Evolutionary conservation across 257 asterid genomes (phyloP), one percentile per base, ranked within the genome.

Genomic region (Schizonepeta tenuifolia): DNA sequence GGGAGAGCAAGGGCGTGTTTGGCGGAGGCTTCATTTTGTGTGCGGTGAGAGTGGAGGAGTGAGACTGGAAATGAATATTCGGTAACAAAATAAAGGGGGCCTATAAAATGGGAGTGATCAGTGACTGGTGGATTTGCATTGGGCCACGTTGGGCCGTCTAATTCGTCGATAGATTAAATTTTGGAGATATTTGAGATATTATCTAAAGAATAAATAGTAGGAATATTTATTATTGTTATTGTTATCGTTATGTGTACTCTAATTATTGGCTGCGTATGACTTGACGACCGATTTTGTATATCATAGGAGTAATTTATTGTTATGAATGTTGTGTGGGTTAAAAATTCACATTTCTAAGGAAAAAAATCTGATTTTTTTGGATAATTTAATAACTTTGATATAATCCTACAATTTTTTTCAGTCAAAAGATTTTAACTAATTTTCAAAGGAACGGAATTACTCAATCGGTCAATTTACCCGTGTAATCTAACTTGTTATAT

Each of bases 11-110:
- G 74, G 83, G 43, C 68, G 70, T 43, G 82, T 20, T 40, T 22
- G 80, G 78, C 4, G 69, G 74, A 59, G 11, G 71, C 75, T 70
- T 76, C 85, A 77, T 78, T 38, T 53, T 78, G 64, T 18, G n/a
- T 74, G 31, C 33, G 68, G 26, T 0, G 28, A 62, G n/a, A 46
- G 38, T 57, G 75, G 65, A 24, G 33, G 33, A 13, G 75, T 43
- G 65, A 55, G 73, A 54, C 73, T 18, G 44, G 70, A 13, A n/a
- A 35, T 56, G 77, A 67, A 71, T 71, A 71, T 70, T 61, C 80
- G 21, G n/a, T 14, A 53, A 26, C 9, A 24, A 38, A 40, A 36
- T 21, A 0, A 12, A 17, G 21, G 54, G 44, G 40, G 50, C 71
- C 78, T 61, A 67, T 72, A 71, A 75, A 71, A 63, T 33, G 69